A percentile compares a stretch with the other conserved stretches of the same genome.
Evolutionary conservation across 2,329 filamentous ascomycete species (phyloP).

Genomic region (Paracoccidioides lutzii): DNA sequence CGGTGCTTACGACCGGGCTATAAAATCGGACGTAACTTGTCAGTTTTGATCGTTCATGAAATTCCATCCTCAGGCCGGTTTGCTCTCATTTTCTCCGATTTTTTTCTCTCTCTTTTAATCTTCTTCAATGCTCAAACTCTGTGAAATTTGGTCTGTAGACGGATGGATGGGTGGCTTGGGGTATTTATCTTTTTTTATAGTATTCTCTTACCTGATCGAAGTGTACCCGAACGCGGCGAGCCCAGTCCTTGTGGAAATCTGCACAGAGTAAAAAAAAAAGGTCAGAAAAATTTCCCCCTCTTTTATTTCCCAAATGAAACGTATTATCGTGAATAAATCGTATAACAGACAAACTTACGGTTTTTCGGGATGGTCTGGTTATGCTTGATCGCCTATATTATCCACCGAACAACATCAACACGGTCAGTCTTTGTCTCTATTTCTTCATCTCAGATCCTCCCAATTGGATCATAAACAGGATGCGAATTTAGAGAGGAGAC

Average conservation of each 20-base stretch:
- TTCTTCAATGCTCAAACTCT: background rate
- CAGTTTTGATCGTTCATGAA: background rate
- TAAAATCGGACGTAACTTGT: conserved; percentile 7
- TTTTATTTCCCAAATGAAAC: background rate
- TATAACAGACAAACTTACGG: conserved; percentile 46
- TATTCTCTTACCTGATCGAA: conserved; percentile 83
- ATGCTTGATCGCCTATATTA: conserved; percentile 89
- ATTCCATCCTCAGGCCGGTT: background rate
- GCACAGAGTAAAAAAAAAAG: conserved; percentile 11
- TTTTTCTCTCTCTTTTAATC: background rate
- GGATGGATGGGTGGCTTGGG: background rate
- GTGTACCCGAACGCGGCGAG: conserved; percentile 96
- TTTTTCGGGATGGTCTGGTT: conserved; percentile 97
- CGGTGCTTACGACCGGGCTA: conserved; percentile 94
- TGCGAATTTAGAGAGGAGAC: background rate
- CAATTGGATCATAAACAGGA: background rate
- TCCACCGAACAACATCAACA: conserved; percentile 4
- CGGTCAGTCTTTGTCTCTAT: conserved; percentile 11
- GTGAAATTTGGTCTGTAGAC: background rate
- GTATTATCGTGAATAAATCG: conserved; percentile 1
- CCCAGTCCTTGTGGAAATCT: conserved; percentile 99
- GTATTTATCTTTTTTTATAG: background rate
- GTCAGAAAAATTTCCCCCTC: background rate
- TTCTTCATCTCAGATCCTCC: background rate
- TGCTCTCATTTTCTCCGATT: too few relatives aligned